These are phyloP conservation scores for Jatropha podagrica DNA, from an alignment of 441 rosid genomes.

Conservation along the genomic window DNA sequence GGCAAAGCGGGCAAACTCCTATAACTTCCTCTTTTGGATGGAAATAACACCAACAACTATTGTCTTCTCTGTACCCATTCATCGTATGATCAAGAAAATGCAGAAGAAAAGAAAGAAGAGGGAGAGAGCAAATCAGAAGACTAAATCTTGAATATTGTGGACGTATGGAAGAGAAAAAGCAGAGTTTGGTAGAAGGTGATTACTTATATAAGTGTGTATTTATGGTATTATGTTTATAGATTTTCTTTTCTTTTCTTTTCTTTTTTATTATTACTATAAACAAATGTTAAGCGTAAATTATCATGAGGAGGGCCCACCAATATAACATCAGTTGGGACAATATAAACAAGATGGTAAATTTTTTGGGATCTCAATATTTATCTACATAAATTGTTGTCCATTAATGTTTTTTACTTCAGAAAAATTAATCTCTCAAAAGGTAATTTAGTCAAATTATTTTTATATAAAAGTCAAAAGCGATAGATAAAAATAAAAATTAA, in stretches of 20 bases:
- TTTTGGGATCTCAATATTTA: slow-evolving; percentile 9
- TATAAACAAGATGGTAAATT: not conserved
- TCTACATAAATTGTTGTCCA: not conserved
- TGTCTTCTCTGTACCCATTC: slow-evolving; percentile 62
- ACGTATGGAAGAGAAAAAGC: slow-evolving; percentile 9
- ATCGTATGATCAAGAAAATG: slow-evolving; percentile 28
- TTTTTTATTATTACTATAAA: not conserved
- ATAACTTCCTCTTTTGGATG: slow-evolving; percentile 62
- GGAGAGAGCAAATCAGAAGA: not conserved
- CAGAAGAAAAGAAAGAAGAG: not conserved
- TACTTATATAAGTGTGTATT: not conserved
- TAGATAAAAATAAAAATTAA: too few species aligned
- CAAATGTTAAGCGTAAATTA: not conserved
- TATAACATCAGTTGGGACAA: slow-evolving; percentile 11
- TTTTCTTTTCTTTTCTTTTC: not conserved
- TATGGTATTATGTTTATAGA: not conserved
- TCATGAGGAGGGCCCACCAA: not conserved
- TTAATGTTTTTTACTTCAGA: too few species aligned
- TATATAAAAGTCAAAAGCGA: too few species aligned
- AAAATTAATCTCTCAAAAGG: not conserved
- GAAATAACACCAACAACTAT: slow-evolving; percentile 56
- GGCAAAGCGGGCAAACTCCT: slow-evolving; percentile 80
- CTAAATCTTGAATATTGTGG: slow-evolving; percentile 12
- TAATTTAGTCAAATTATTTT: not conserved
- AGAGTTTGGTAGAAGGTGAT: not conserved